Percentiles rank a stretch among this genome's conserved stretches.
Evolutionary conservation across 2,329 filamentous ascomycete genomes (phyloP).

Genomic region (Teratosphaeria epicoccoides): DNA sequence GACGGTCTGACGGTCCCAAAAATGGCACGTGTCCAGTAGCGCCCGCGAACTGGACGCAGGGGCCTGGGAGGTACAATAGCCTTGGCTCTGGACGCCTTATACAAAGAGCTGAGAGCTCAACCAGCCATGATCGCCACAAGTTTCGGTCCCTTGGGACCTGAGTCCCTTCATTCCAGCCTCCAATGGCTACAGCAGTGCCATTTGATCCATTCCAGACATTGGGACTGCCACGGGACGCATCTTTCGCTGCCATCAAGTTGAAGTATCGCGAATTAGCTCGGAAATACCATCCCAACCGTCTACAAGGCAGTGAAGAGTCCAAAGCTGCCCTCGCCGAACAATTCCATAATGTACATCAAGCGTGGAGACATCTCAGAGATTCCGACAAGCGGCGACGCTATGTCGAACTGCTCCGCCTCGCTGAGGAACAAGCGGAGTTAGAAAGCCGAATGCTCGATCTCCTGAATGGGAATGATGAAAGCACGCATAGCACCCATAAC

Average conservation of each 20-base stretch:
- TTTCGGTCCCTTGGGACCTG: slow-evolving; percentile 4
- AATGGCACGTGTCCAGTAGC: neutral
- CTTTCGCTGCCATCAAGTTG: slow-evolving; percentile 68
- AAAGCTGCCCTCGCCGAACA: slow-evolving; percentile 17
- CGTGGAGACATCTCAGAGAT: slow-evolving; percentile 20
- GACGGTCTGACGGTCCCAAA: neutral
- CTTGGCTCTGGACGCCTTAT: slow-evolving; percentile 1
- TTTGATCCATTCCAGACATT: slow-evolving; percentile 76
- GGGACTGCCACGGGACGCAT: slow-evolving; percentile 58
- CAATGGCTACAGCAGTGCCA: slow-evolving; percentile 8
- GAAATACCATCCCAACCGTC: slow-evolving; percentile 55
- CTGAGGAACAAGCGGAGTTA: slow-evolving; percentile 21
- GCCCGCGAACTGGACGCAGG: neutral
- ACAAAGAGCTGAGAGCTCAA: slow-evolving; percentile 4
- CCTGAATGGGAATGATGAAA: slow-evolving; percentile 6
- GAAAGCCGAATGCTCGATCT: slow-evolving; percentile 16
- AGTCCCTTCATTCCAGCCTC: neutral
- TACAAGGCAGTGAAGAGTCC: slow-evolving; percentile 41
- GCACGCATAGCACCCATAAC: slow-evolving; percentile 5
- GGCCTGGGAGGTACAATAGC: neutral
- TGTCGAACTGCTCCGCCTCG: slow-evolving; percentile 20
- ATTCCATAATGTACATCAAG: slow-evolving; percentile 22
- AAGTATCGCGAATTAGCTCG: slow-evolving; percentile 86
- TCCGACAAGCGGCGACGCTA: slow-evolving; percentile 19
- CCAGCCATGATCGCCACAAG: neutral